Base-by-base conservation (phyloP, 768 basidiomycete species). In the Mycena vulgaris region DNA sequence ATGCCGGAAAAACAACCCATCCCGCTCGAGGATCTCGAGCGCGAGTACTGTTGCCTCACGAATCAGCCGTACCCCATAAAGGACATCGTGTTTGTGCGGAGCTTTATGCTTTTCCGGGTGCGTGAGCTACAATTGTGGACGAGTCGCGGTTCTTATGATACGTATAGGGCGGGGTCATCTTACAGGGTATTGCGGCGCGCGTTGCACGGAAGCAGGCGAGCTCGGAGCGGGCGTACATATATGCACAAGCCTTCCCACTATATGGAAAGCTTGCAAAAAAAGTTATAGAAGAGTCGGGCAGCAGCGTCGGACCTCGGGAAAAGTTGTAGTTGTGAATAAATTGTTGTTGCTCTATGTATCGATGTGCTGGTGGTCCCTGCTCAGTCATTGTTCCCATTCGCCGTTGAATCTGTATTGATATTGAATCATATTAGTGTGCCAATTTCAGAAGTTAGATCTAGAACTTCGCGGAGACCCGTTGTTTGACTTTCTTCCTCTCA, bases 171-270 rank as follows among this genome's bases (percentile, higher is more conserved):
- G 86, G 94, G 0, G 87, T 97, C 68, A 97, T 98, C 73, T 83
- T 89, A 1, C 96, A 98, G 81, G 96, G 96, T 4, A 96, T 98
- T 71, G 94, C 96, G 2, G 96, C 96, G 35, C 89, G 96, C 49
- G 89, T 89, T 61, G 95, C 95, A 1, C 86, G 92, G 30, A 89
- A 94, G 23, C 96, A 98, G 80, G 95, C 96, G 5, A 96, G 94
- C 77, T 97, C 95, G 0, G 95, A 95, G 78, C 83, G 84, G 45
- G 96, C 96, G 10, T 83, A 79, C 47, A 63, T 82, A 14, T 81
- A 88, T 68, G 79, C 74, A 0, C 63, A 73, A 28, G 75, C 84
- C 13, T 94, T 94, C 79, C 90, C 88, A 17, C 69, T 89, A 37
- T 37, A 37, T 37, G 35, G 35, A 37, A 37, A 37, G 35, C 35